Base-by-base conservation (phyloP, 1,139 yeast genomes). In the Blastobotrys raffinosifermentans region DNA sequence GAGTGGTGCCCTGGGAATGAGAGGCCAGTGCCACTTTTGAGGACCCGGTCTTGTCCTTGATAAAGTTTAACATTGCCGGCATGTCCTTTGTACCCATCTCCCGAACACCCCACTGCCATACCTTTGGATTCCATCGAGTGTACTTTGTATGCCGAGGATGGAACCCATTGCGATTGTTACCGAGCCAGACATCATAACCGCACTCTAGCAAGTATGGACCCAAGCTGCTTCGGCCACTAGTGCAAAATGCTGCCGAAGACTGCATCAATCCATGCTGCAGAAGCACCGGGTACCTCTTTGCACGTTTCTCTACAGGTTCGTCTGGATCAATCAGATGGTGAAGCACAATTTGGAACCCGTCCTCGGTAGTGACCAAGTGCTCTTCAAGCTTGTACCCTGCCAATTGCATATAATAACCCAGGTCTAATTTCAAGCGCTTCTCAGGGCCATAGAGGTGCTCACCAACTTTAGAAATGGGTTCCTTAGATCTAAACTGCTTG, bases 1-100 rank as follows among this genome's bases (percentile, higher is more conserved):
- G 95, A 0, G 96, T 75, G 2, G 96, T 86, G 2, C 97, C 97
- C 60, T 91, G 98, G 17, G 94, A 85, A 55, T 91, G 98, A 0
- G 89, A 89, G 8, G 80, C 70, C 19, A 89, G 60, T 1, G 80
- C 69, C 11, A 87, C 55, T 50, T 80, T 75, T 4, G 61, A 53
- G 32, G 65, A 67, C 1, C 47, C 45, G 0, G 73, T 61, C 25
- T 64, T 55, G 18, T 65, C 58, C 26, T 19, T 20, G 1, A 89
- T 80, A 43, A 73, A 70, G 26, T 78, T 73, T 13, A 89, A 68
- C 60, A 89, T 64, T 21, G 86, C 70, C 0, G 94, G 82, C 32
- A 91, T 60, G 58, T 91, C 98, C 47, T 67, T 73, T 43, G 70
- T 70, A 0, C 91, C 93, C 77, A 91, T 75, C 38, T 83, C 91